Evolutionary conservation across 495 filamentous ascomycete genomes (phyloP).

Genomic region (Neurospora cerealis): DNA sequence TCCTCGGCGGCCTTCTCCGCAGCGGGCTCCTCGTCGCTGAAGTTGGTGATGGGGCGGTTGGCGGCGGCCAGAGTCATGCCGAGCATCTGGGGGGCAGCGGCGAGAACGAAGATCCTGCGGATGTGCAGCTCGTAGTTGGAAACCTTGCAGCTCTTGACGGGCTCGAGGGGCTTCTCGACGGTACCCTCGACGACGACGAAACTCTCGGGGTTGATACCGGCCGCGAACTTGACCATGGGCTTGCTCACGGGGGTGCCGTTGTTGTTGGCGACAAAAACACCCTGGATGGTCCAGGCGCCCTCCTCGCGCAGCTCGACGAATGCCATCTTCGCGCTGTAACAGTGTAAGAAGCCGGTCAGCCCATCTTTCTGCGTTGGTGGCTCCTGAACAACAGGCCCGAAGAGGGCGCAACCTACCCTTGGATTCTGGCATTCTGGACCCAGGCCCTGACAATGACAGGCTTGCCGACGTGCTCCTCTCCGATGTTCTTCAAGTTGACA

Average conservation of each 20-base stretch:
- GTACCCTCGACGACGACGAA: constrained; percentile 73
- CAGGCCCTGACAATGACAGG: constrained; percentile 71
- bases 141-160: constrained; percentile 71
- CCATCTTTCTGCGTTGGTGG: not conserved
- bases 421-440: constrained; percentile 76
- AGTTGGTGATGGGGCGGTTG: constrained; percentile 54
- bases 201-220: constrained; percentile 64
- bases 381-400: not conserved
- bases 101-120: constrained; percentile 62
- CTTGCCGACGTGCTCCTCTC: constrained; percentile 55
- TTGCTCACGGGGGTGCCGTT: constrained; percentile 46
- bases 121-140: constrained; percentile 77
- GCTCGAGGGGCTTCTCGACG: constrained; percentile 71
- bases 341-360: not conserved
- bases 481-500: constrained; percentile 43
- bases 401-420: constrained; percentile 31
- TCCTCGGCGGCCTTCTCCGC: constrained; percentile 37
- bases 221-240: constrained; percentile 93
- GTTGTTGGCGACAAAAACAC: constrained; percentile 47
- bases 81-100: constrained; percentile 49
- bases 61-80: constrained; percentile 63
- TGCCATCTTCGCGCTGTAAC: constrained; percentile 63
- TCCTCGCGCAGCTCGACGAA: constrained; percentile 86
- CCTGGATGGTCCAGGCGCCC: constrained; percentile 50
- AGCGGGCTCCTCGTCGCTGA: constrained; percentile 48